These are phyloP conservation scores for Bocquillonia castaneifolia DNA, from an alignment of 441 rosid genomes.

Conservation along the genomic window DNA sequence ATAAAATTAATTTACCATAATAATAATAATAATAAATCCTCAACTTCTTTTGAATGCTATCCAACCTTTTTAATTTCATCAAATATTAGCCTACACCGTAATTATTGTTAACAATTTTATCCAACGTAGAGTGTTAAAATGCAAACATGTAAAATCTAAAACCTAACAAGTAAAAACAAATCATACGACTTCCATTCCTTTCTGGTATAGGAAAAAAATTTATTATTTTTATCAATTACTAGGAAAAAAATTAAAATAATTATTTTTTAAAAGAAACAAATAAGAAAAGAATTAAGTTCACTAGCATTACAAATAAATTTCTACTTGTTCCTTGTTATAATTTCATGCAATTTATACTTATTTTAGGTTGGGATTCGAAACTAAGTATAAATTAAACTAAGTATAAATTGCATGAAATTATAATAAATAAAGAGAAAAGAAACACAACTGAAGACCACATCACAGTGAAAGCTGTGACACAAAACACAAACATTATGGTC, in stretches of 20 bases:
- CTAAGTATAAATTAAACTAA: too few relatives aligned
- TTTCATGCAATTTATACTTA: too few relatives aligned
- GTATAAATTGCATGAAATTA: too few relatives aligned
- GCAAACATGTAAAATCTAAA: neutral
- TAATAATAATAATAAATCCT: too few relatives aligned
- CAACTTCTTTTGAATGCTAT: neutral
- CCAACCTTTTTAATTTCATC: neutral
- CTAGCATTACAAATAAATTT: neutral
- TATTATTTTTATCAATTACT: neutral
- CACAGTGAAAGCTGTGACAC: neutral
- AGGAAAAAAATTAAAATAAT: neutral
- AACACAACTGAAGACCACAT: neutral
- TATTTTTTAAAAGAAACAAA: neutral
- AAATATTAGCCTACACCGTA: neutral
- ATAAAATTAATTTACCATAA: neutral
- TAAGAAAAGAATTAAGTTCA: neutral
- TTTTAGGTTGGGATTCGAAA: too few relatives aligned
- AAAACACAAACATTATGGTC: slow-evolving; percentile 1
- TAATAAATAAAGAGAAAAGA: too few relatives aligned
- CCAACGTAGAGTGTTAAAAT: neutral
- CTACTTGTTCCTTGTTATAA: too few relatives aligned
- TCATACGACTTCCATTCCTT: too few relatives aligned
- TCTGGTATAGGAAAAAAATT: too few relatives aligned
- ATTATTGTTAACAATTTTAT: neutral
- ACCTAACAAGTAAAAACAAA: too few relatives aligned